Conservation (phyloP, 2,329 filamentous ascomycete genomes). For the Beauveria sp. region DNA sequence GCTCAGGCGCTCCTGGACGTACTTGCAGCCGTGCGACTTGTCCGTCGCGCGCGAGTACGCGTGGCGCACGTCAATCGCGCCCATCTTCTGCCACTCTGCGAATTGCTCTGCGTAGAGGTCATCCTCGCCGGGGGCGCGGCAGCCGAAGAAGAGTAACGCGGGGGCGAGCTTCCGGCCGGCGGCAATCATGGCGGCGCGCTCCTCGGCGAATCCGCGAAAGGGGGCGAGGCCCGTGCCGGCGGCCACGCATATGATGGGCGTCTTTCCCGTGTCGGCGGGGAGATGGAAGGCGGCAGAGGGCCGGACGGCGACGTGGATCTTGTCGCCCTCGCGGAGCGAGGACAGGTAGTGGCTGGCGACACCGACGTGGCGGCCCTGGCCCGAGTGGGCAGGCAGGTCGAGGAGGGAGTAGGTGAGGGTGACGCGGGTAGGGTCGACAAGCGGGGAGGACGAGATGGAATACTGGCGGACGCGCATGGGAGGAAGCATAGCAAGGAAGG, state of each 20-base stretch:
- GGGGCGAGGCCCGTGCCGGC: constrained; percentile 53
- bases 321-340: constrained; percentile 34
- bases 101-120: constrained; percentile 54
- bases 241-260: constrained; percentile 43
- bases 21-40: constrained; percentile 38
- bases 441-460: constrained; percentile 68
- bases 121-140: constrained; percentile 37
- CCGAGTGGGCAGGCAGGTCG: constrained; percentile 44
- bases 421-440: constrained; percentile 46
- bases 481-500: constrained; percentile 65
- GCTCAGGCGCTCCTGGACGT: constrained; percentile 38
- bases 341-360: constrained; percentile 56
- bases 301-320: constrained; percentile 42
- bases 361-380: constrained; percentile 44
- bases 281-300: constrained; percentile 40
- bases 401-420: constrained; percentile 64
- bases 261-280: constrained; percentile 35
- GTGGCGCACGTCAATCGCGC: constrained; percentile 52
- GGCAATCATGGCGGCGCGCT: constrained; percentile 44
- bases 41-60: constrained; percentile 41
- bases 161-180: constrained; percentile 48
- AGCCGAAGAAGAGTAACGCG: constrained; percentile 44
- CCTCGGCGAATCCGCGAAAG: constrained; percentile 56
- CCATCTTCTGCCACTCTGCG: constrained; percentile 48
- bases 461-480: constrained; percentile 75